A percentile compares a stretch with the other conserved stretches of the same genome.
Evolutionary conservation across 495 filamentous ascomycete species (phyloP).

Genomic region (Penicillium waksmanii): DNA sequence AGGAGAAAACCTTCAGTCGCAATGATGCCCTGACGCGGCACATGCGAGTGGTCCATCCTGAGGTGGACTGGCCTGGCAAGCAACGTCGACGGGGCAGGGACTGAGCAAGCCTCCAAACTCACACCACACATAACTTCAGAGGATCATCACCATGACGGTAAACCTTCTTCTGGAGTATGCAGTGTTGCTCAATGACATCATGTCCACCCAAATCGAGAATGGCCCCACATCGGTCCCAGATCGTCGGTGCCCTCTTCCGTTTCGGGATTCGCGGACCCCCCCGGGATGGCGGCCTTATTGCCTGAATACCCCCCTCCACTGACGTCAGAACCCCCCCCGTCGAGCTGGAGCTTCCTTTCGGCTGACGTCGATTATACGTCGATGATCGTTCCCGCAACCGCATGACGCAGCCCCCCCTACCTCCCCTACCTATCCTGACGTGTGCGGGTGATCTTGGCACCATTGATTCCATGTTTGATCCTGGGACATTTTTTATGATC

Average conservation of each 20-base stretch:
- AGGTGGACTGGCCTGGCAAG: slow-evolving; percentile 80
- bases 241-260: slow-evolving; percentile 23
- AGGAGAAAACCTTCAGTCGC: slow-evolving; percentile 94
- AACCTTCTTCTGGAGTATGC: slow-evolving; percentile 1
- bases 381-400: slow-evolving; percentile 19
- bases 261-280: slow-evolving; percentile 14
- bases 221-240: slow-evolving; percentile 16
- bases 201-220: slow-evolving; percentile 10
- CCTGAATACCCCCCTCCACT: slow-evolving; percentile 21
- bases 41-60: slow-evolving; percentile 87
- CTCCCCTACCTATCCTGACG: slow-evolving; percentile 22
- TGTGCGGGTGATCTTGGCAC: slow-evolving; percentile 23
- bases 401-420: slow-evolving; percentile 21
- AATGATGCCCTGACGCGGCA: slow-evolving; percentile 92
- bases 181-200: slow-evolving; percentile 24
- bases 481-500: slow-evolving; percentile 14
- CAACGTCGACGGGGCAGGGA: slow-evolving; percentile 47
- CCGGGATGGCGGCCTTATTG: slow-evolving; percentile 19
- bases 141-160: slow-evolving; percentile 33
- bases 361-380: slow-evolving; percentile 29
- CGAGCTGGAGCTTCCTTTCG: slow-evolving; percentile 6
- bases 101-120: slow-evolving; percentile 22
- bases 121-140: slow-evolving; percentile 13
- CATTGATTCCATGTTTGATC: slow-evolving; percentile 19
- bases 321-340: slow-evolving; percentile 17